phyloP scores from a whole-genome alignment of 2,329 filamentous ascomycete species.

The Zymoseptoria tritici region DNA sequence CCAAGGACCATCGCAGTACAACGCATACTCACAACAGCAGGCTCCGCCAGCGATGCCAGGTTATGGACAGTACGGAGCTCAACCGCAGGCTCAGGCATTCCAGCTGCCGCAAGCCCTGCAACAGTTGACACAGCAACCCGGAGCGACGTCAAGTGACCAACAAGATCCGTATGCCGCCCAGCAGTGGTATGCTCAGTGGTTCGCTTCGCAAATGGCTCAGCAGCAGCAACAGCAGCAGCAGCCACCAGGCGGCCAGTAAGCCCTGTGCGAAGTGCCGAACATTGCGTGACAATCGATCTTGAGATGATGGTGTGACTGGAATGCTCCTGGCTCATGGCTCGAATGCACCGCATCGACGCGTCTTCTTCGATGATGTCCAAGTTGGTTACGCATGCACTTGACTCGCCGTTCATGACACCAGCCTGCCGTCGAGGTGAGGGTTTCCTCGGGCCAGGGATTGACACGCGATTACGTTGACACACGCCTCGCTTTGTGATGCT shows the following conservation, averaged over 20 bases:
- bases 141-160: neutral
- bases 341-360: neutral
- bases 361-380: slow-evolving; percentile 12
- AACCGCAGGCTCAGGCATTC: slow-evolving; percentile 10
- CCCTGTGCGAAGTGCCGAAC: slow-evolving; percentile 16
- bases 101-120: slow-evolving; percentile 9
- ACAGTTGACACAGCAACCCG: slow-evolving; percentile 5
- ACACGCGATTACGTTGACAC: neutral
- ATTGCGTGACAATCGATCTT: slow-evolving; percentile 9
- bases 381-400: slow-evolving; percentile 12
- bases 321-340: slow-evolving; percentile 6
- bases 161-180: slow-evolving; percentile 17
- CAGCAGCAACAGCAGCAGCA: slow-evolving; percentile 30
- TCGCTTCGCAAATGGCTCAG: slow-evolving; percentile 22
- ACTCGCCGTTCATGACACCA: neutral
- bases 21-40: slow-evolving; percentile 43
- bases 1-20: slow-evolving; percentile 30
- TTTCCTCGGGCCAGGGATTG: neutral
- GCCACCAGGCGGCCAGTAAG: slow-evolving; percentile 27
- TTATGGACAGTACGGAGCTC: slow-evolving; percentile 24
- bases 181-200: slow-evolving; percentile 18
- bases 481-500: neutral
- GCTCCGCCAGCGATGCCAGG: slow-evolving; percentile 24
- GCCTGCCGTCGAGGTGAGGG: neutral
- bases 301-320: slow-evolving; percentile 16